These are phyloP conservation scores for Globisporangium cylindrosporum DNA, from an alignment of 352 stramenopile species.

Conservation along the genomic window DNA sequence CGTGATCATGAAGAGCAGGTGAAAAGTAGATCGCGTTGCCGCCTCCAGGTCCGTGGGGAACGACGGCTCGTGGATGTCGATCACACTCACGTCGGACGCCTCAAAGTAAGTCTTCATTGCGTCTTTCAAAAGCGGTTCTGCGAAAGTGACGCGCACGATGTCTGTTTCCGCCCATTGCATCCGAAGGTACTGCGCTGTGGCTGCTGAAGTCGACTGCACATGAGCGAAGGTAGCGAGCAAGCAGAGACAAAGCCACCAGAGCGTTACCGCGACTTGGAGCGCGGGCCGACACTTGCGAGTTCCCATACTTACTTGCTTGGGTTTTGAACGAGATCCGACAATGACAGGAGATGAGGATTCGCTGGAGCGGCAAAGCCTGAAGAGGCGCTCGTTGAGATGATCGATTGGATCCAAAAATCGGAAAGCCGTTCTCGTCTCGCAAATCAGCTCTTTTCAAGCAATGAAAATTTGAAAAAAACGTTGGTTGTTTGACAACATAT, in stretches of 20 bases:
- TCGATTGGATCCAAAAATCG: neutral
- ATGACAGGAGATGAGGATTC: neutral
- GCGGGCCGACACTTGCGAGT: neutral
- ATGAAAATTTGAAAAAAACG: no score
- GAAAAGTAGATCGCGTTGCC: slow-evolving; percentile 23
- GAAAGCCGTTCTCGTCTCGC: neutral
- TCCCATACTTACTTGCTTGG: neutral
- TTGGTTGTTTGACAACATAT: no score
- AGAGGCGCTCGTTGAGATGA: neutral
- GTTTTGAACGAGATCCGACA: neutral
- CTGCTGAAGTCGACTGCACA: neutral
- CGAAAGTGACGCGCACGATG: slow-evolving; percentile 27
- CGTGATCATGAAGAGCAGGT: slow-evolving; percentile 24
- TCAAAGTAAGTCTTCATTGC: slow-evolving; percentile 27
- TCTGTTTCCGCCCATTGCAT: slow-evolving; percentile 29
- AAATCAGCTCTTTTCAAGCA: no score
- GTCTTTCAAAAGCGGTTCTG: slow-evolving; percentile 22
- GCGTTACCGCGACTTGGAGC: neutral
- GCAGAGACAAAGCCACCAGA: slow-evolving; percentile 2
- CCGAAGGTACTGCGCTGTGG: slow-evolving; percentile 10
- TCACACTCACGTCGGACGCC: slow-evolving; percentile 21
- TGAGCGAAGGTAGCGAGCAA: neutral
- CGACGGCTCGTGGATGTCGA: slow-evolving; percentile 22
- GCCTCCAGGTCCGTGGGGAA: slow-evolving; percentile 16
- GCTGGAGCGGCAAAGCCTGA: neutral